Evolutionary conservation across 192 early-diverging fungal genomes (phyloP).

Genomic region (Podila epigama): DNA sequence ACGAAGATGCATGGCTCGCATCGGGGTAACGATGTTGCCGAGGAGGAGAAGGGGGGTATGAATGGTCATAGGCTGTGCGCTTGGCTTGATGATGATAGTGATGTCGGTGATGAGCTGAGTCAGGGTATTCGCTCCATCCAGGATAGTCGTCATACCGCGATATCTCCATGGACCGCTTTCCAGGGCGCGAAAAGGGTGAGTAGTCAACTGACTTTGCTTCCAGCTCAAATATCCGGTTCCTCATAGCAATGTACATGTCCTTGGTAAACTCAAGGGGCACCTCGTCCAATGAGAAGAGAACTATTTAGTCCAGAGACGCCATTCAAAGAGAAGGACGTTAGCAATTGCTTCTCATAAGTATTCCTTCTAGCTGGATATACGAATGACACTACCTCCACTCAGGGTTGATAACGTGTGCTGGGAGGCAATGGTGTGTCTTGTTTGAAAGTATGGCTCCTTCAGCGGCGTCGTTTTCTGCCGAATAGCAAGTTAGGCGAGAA

Average conservation of each 20-base stretch:
- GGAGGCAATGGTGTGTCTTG: conserved; percentile 38
- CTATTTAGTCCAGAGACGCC: not conserved
- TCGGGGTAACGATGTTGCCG: not conserved
- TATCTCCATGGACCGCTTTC: conserved; percentile 25
- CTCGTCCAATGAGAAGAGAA: conserved; percentile 37
- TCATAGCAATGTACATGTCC: conserved; percentile 42
- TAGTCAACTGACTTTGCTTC: conserved; percentile 40
- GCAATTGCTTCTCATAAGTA: not conserved
- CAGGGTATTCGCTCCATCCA: not conserved
- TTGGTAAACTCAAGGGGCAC: conserved; percentile 35
- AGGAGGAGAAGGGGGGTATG: not conserved
- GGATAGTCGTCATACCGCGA: conserved; percentile 18
- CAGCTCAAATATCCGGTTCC: conserved; percentile 39
- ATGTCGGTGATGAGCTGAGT: not conserved
- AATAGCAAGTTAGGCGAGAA: not conserved
- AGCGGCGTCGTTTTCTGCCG: conserved; percentile 36
- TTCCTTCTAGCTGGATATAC: not conserved
- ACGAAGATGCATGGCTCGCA: not conserved
- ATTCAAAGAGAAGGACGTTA: not conserved
- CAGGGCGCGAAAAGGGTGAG: conserved; percentile 16
- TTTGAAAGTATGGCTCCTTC: conserved; percentile 45
- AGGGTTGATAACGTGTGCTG: conserved; percentile 50
- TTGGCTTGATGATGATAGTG: conserved; percentile 9
- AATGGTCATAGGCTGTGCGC: conserved; percentile 1
- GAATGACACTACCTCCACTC: conserved; percentile 19